Conservation (phyloP, 108 stramenopile genomes). For the Ochromonas danica region DNA sequence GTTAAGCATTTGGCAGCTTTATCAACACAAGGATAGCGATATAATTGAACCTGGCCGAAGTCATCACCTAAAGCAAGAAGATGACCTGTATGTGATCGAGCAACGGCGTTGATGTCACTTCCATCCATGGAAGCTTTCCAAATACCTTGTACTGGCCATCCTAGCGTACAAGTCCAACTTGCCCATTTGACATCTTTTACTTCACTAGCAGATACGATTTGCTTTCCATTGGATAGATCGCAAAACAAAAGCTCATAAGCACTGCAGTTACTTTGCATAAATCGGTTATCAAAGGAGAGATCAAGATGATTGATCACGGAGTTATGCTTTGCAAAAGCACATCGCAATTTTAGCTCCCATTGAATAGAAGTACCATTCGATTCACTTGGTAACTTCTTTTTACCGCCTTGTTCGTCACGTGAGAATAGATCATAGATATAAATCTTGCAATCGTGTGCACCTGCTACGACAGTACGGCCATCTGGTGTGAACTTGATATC, state of each 20-base stretch:
- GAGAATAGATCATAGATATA: conserved; percentile 18
- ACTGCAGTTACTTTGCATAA: conserved; percentile 36
- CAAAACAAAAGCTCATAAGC: conserved; percentile 32
- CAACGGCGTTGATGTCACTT: conserved; percentile 3
- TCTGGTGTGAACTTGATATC: conserved; percentile 33
- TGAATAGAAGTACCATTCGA: background rate
- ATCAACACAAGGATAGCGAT: conserved; percentile 43
- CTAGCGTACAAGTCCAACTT: conserved; percentile 49
- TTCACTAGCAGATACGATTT: conserved; percentile 39
- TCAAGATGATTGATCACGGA: conserved; percentile 23
- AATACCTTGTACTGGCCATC: conserved; percentile 52
- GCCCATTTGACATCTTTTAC: conserved; percentile 55
- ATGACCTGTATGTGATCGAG: conserved; percentile 31
- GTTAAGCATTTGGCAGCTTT: conserved; percentile 33
- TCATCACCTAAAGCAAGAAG: conserved; percentile 46
- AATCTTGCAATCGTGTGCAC: conserved; percentile 35
- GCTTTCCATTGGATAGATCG: conserved; percentile 36
- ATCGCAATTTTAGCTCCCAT: background rate
- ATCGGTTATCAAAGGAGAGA: conserved; percentile 25
- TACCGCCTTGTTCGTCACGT: background rate
- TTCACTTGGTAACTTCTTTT: background rate
- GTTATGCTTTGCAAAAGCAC: conserved; percentile 9
- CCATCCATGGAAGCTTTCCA: conserved; percentile 41
- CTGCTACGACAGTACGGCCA: background rate
- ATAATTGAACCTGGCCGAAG: conserved; percentile 42